phyloP scores from a whole-genome alignment of 2,329 filamentous ascomycete genomes.

The Colletotrichum simmondsii region DNA sequence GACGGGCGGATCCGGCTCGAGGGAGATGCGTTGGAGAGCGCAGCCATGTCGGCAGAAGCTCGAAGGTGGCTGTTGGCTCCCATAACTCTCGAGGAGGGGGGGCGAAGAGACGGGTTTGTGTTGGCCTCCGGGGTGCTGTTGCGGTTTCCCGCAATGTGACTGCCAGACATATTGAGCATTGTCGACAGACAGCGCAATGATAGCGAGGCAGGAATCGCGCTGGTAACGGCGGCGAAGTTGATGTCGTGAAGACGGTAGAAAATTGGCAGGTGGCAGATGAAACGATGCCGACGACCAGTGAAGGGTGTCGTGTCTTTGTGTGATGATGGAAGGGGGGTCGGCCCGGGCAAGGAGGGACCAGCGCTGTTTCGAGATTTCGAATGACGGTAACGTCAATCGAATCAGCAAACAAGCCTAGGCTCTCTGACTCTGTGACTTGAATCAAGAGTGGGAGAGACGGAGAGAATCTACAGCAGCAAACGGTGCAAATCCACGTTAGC shows the following conservation, averaged over 20 bases:
- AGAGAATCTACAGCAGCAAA: background rate
- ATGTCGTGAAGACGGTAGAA: conserved; percentile 24
- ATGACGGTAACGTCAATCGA: conserved; percentile 16
- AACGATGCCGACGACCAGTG: conserved; percentile 31
- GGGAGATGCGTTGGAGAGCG: conserved; percentile 74
- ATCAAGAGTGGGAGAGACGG: background rate
- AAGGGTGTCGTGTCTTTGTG: conserved; percentile 33
- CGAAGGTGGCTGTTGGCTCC: conserved; percentile 87
- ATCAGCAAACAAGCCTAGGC: background rate
- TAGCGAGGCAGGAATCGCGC: conserved; percentile 12
- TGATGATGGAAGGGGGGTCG: conserved; percentile 27
- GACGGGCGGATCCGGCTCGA: conserved; percentile 89
- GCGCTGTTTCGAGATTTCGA: conserved; percentile 33
- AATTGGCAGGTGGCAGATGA: conserved; percentile 29
- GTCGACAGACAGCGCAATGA: conserved; percentile 32
- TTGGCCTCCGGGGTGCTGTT: conserved; percentile 97
- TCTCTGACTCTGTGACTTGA: background rate
- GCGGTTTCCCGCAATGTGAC: conserved; percentile 81
- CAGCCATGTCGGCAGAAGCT: conserved; percentile 95
- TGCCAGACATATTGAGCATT: conserved; percentile 75
- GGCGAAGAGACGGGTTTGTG: conserved; percentile 83
- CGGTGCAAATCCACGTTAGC: background rate
- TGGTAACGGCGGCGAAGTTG: conserved; percentile 1
- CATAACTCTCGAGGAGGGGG: conserved; percentile 81
- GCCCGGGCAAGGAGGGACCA: conserved; percentile 31